Conservation (phyloP, 2,329 filamentous ascomycete species). For the Aspergillus glaucus region DNA sequence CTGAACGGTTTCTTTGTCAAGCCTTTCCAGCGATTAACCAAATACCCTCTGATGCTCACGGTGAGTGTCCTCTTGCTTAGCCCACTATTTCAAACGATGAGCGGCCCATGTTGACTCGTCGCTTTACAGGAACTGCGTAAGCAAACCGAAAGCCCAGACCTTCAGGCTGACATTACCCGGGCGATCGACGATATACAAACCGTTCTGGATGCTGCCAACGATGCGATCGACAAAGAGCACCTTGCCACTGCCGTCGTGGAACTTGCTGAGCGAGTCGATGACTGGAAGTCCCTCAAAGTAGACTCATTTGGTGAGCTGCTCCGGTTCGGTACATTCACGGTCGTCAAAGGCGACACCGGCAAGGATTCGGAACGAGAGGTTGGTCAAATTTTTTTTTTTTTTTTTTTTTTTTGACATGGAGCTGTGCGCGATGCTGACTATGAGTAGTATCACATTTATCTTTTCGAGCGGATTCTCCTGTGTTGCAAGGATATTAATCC, state of each 20-base stretch:
- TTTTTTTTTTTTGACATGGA: not conserved
- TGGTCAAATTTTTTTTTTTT: constrained; percentile 26
- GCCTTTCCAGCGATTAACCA: constrained; percentile 90
- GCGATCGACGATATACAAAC: constrained; percentile 78
- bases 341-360: constrained; percentile 68
- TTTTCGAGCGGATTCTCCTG: constrained; percentile 90
- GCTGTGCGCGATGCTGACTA: not conserved
- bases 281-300: constrained; percentile 91
- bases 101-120: constrained; percentile 2
- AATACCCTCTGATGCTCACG: constrained; percentile 85
- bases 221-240: constrained; percentile 82
- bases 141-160: constrained; percentile 67
- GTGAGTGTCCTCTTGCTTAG: constrained; percentile 42
- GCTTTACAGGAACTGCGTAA: constrained; percentile 68
- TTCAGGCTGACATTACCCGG: constrained; percentile 63
- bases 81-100: not conserved
- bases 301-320: constrained; percentile 87
- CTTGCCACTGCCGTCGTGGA: constrained; percentile 78
- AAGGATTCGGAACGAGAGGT: constrained; percentile 90
- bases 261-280: constrained; percentile 75
- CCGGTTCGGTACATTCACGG: constrained; percentile 82
- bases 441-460: constrained; percentile 84
- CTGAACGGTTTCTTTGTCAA: constrained; percentile 91
- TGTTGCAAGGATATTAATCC: constrained; percentile 94
- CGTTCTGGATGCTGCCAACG: constrained; percentile 78